Evolutionary conservation across 2,329 filamentous ascomycete genomes (phyloP), one percentile per base, ranked within the genome.

Genomic region (Neonectria sp.): DNA sequence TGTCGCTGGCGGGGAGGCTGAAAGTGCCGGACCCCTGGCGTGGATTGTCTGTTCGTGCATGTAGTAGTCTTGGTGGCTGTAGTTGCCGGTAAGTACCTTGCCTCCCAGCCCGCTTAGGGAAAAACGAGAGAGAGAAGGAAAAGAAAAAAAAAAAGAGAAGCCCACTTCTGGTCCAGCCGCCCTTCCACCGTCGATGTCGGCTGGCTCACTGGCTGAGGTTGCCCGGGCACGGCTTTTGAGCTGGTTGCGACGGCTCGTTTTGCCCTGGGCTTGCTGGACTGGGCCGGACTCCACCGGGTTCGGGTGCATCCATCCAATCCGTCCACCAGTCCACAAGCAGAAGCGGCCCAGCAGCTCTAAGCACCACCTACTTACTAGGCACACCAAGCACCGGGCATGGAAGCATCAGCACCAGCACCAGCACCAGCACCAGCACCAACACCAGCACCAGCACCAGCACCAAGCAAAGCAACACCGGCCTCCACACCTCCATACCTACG

Each of bases 191-290:
- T 63, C 31, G 51, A 40, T 49, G 60, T 25, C 53, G 52, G 46
- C 45, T 35, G 45, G 24, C 45, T 40, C 37, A n/a, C 37, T 61
- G 59, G 52, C 59, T 45, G 40, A 40, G 37, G 37, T 40, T 61
- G 58, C 24, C 52, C 43, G 52, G 31, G 53, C 53, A 49, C 33
- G 53, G 53, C 37, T 45, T 37, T 57, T 33, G 40, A 55, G 60
- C 52, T 57, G 60, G 51, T 58, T 27, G 55, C 53, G 55, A 63
- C 52, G 52, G 40, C 31, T 51, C 53, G 43, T 43, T 63, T 58
- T 57, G 31, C 37, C 46, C 31, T 60, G 21, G 21, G n/a, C 48
- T 9, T 27, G 31, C 15, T 60, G 33, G 46, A 31, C 45, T 25
- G 25, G 55, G 55, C 25, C 49, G 56, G 43, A n/a, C 27, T 29